Evolutionary conservation across 2,329 filamentous ascomycete genomes (phyloP).

Genomic region (Thielaviopsis musarum): DNA sequence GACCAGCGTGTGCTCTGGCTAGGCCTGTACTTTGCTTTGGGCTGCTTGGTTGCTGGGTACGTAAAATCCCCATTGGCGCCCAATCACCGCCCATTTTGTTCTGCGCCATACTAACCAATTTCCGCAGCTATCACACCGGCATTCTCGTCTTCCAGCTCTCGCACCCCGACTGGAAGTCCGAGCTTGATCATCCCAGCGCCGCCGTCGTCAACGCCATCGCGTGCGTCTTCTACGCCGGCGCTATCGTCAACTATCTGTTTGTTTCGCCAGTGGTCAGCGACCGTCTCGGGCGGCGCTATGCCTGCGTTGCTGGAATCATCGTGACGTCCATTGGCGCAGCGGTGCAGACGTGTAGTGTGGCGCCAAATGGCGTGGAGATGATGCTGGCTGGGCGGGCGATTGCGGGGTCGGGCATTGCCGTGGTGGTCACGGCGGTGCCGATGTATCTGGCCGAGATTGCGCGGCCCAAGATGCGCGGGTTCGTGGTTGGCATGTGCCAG

Average conservation of each 20-base stretch:
- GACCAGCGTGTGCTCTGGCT: neutral
- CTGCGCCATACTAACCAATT: neutral
- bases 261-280: slow-evolving; percentile 35
- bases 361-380: slow-evolving; percentile 25
- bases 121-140: neutral
- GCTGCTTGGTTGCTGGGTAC: neutral
- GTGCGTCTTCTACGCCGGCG: slow-evolving; percentile 40
- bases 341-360: slow-evolving; percentile 28
- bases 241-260: slow-evolving; percentile 37
- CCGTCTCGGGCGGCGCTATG: slow-evolving; percentile 32
- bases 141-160: neutral
- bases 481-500: slow-evolving; percentile 42
- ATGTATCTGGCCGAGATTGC: slow-evolving; percentile 35
- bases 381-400: slow-evolving; percentile 35
- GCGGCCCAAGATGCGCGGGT: slow-evolving; percentile 22
- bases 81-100: neutral
- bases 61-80: neutral
- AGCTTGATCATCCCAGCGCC: slow-evolving; percentile 13
- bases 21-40: neutral
- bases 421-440: slow-evolving; percentile 39
- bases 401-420: slow-evolving; percentile 34
- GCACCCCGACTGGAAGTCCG: neutral
- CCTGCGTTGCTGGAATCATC: slow-evolving; percentile 29
- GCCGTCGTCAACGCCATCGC: slow-evolving; percentile 31
- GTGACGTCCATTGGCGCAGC: slow-evolving; percentile 31